Evolutionary conservation across 2,329 filamentous ascomycete genomes (phyloP), one percentile per base, ranked within the genome.

Genomic region (Clonostachys solani): DNA sequence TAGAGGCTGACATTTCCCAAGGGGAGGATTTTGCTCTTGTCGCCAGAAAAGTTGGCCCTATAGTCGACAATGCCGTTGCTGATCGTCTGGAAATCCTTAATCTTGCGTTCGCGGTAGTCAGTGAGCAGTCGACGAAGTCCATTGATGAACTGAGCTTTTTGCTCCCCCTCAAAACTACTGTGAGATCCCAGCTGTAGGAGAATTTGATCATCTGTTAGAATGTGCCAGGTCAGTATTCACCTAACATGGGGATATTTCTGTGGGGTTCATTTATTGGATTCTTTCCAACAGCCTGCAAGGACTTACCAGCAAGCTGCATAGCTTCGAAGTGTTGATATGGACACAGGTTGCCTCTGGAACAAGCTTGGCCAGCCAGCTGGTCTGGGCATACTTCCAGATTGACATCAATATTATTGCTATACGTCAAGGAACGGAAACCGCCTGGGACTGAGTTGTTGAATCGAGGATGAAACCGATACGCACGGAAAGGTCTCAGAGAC

Each of bases 401-500:
- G 19, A 84, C 76, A 62, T 96, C 84, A 67, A 99, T 95, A 56
- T 84, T 86, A 67, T 95, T 89, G 70, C 89, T 96, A 71, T 92
- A 97, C 40, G 92, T 97, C 72, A 95, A 77, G 53, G 94, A 97
- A 61, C 87, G 85, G 61, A 91, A 86, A 40, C 92, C 92, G 52
- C 85, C 86, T 47, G 81, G 64, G 48, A 96, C 83, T 48, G 81
- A 73, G 44, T 86, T 66, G 54, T 75, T 72, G 68, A 84, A 97
- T 45, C 80, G 74, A 33, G 89, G 89, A 62, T 97, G 92, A 63
- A 92, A 96, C 56, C 92, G 89, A 68, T 89, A 99, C 36, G 89
- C 86, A 64, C 84, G 89, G 66, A 97, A 96, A 56, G 81, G 80
- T 55, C 81, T 83, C 50, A 99, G 74, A 33, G 91, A 88, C 60